These are phyloP conservation scores for Trapa incisa DNA, from an alignment of 345 rosid species.

Conservation along the genomic window DNA sequence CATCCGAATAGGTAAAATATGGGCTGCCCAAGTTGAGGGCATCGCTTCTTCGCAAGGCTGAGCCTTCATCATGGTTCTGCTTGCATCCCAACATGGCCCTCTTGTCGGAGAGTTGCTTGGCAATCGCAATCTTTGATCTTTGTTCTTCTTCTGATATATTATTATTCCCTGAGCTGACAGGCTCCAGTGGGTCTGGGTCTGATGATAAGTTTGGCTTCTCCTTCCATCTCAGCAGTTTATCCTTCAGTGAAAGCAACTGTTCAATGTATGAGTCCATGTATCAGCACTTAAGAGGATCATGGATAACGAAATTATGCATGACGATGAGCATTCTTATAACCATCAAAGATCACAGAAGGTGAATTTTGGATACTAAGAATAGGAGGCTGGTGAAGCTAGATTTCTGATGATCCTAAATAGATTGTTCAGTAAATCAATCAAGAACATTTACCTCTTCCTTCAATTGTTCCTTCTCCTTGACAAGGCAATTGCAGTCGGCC, in stretches of 20 bases:
- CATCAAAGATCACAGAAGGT: no score
- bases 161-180: neutral
- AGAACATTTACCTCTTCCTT: neutral
- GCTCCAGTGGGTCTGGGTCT: neutral
- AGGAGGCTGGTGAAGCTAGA: no score
- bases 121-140: neutral
- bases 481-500: neutral
- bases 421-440: no score
- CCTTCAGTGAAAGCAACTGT: conserved; percentile 1
- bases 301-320: no score
- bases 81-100: neutral
- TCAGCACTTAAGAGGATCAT: no score
- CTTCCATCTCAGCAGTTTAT: neutral
- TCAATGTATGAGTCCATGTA: no score
- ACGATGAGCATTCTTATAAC: no score
- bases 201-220: neutral
- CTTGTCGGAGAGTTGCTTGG: neutral
- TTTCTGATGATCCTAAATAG: no score
- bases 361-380: no score
- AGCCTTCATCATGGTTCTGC: neutral
- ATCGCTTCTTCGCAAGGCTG: neutral
- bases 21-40: neutral
- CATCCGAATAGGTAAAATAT: neutral
- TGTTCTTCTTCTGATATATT: neutral
- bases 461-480: neutral